phyloP scores from a whole-genome alignment of 202 grass and related monocot species.

The Cymbopogon flexuosus region DNA sequence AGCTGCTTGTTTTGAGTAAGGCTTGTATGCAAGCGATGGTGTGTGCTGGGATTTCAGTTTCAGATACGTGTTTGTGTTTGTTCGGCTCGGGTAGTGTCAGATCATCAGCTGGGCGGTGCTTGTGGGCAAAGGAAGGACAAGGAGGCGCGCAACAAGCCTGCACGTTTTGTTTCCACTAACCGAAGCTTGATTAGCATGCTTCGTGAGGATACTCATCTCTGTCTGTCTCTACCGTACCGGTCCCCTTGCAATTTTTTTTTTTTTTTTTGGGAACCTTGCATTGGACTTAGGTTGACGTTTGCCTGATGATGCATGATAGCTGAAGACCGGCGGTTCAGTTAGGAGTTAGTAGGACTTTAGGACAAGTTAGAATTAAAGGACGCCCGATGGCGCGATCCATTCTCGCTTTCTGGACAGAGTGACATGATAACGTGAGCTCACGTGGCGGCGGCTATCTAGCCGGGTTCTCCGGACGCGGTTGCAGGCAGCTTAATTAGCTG shows the following conservation, averaged over 20 bases:
- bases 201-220: background rate
- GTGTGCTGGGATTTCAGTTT: slow-evolving; percentile 10
- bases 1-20: background rate
- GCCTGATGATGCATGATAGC: background rate
- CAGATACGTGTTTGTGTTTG: background rate
- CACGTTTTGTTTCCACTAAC: slow-evolving; percentile 30
- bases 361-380: background rate
- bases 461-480: slow-evolving; percentile 28
- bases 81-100: background rate
- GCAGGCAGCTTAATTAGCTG: slow-evolving; percentile 1
- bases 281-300: background rate
- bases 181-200: background rate
- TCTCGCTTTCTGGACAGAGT: background rate
- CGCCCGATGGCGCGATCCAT: too few relatives aligned
- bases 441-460: slow-evolving; percentile 8
- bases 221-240: background rate
- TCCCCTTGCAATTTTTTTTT: too few relatives aligned
- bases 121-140: background rate
- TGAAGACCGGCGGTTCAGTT: too few relatives aligned
- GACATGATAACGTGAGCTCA: slow-evolving; percentile 19
- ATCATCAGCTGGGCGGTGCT: background rate
- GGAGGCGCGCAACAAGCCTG: background rate
- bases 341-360: too few relatives aligned
- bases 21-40: slow-evolving; percentile 41
- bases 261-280: too few relatives aligned